phyloP scores from a whole-genome alignment of 176 grass and related monocot species.

The Cenchrus fungigraminus region DNA sequence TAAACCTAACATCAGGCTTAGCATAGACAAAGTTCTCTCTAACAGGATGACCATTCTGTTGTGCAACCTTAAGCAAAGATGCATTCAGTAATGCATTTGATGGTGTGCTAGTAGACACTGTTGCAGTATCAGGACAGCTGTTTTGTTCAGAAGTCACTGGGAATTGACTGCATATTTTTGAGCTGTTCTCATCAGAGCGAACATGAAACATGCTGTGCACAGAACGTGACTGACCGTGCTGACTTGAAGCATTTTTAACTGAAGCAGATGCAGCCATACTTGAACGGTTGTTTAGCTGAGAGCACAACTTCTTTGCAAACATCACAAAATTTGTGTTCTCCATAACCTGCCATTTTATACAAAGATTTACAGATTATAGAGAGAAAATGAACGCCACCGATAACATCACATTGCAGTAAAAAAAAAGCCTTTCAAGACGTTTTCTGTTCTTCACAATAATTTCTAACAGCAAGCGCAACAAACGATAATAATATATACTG shows the following conservation, averaged over 20 bases:
- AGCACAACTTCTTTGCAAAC: constrained; percentile 67
- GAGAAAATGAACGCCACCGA: not conserved
- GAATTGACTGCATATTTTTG: constrained; percentile 34
- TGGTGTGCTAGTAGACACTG: constrained; percentile 39
- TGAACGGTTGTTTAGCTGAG: constrained; percentile 58
- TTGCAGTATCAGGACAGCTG: constrained; percentile 23
- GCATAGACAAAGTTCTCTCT: constrained; percentile 37
- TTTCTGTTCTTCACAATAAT: constrained; percentile 14
- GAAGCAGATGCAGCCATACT: constrained; percentile 54
- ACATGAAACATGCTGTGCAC: constrained; percentile 34
- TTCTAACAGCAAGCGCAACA: not conserved
- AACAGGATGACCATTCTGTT: constrained; percentile 39
- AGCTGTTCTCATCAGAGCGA: constrained; percentile 30
- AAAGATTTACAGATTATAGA: constrained; percentile 10
- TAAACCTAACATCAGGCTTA: constrained; percentile 38
- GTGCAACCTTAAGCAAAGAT: constrained; percentile 50
- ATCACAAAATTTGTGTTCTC: constrained; percentile 80
- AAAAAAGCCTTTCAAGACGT: constrained; percentile 1
- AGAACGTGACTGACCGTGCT: constrained; percentile 34
- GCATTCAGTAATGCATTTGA: constrained; percentile 25
- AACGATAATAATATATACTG: not conserved
- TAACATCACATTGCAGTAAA: constrained; percentile 26
- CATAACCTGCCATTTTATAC: constrained; percentile 51
- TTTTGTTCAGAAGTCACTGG: constrained; percentile 27
- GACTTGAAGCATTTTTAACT: constrained; percentile 40